Evolutionary conservation across 352 stramenopile species (phyloP), one percentile per base, ranked within the genome.

Genomic region (Phytophthora idaei): DNA sequence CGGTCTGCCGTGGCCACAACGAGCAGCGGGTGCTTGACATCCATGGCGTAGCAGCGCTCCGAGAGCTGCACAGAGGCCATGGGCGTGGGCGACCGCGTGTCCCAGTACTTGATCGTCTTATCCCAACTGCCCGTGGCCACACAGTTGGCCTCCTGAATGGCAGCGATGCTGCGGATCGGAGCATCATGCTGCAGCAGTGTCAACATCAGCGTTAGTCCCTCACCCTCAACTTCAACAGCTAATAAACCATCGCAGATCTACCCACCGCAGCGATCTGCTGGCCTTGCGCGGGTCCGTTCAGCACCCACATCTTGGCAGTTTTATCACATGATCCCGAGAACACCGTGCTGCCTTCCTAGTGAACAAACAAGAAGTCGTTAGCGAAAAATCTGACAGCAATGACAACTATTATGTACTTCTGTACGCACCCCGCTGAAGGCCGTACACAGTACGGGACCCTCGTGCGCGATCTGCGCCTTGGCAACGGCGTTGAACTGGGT

Each of bases 71-170:
- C 77, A 1, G 77, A 83, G 15, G 84, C 90, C 57, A 94, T 96
- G 14, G 96, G 87, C 48, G 87, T 97, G 5, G 92, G 90, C 66
- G 83, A 89, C 41, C 96, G 78, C 36, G 86, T 95, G 74, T 99
- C 97, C 97, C 97, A 99, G 76, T 98, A 99, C 83, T 98, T 98
- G 59, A 99, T 61, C 47, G 93, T 97, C 59, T 97, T 96, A 82
- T 98, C 92, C 93, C 94, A 98, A 57, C 86, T 92, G n/a, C 90
- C 96, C 15, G 90, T 98, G 17, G 97, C 92, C 55, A 99, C 92
- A 57, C 97, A 88, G 52, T 93, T 97, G 44, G 78, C 81, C 29
- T 93, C 80, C 37, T 82, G 77, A 54, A 98, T 82, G 37, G 90
- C 92, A 5, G 78, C 74, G 36, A 98, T 95, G 41, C 73, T 82